phyloP scores from a whole-genome alignment of 2,329 filamentous ascomycete genomes.

The Neoascochyta sp. region DNA sequence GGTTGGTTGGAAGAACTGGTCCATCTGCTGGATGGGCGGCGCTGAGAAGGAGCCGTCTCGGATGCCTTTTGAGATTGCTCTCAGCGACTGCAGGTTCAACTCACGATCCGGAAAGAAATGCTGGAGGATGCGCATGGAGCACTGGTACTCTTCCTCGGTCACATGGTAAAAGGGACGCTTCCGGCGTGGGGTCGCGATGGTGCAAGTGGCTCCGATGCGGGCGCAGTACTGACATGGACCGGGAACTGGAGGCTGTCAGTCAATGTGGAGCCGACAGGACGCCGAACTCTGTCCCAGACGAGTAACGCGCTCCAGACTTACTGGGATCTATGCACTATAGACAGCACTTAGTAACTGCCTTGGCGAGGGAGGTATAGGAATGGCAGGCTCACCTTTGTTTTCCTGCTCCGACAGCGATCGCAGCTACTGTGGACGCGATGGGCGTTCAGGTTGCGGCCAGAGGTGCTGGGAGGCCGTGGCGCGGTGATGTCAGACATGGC shows the following conservation, averaged over 20 bases:
- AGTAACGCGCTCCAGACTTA: conserved; percentile 16
- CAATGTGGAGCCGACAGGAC: conserved; percentile 5
- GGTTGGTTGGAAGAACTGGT: conserved; percentile 20
- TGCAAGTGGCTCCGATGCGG: conserved; percentile 34
- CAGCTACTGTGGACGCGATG: conserved; percentile 39
- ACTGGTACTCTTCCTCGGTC: conserved; percentile 40
- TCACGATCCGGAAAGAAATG: conserved; percentile 38
- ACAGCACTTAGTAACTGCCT: too few species aligned
- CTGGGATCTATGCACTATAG: conserved; percentile 39
- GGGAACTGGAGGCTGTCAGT: conserved; percentile 31
- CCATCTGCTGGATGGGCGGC: conserved; percentile 21
- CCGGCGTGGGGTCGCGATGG: conserved; percentile 34
- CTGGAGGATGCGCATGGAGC: conserved; percentile 37
- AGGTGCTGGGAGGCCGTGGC: conserved; percentile 11
- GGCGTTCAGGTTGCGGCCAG: conserved; percentile 23
- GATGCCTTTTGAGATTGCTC: conserved; percentile 33
- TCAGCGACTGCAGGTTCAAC: conserved; percentile 32
- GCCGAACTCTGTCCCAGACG: too few species aligned
- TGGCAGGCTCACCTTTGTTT: conserved; percentile 39
- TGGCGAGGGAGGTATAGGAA: too few species aligned
- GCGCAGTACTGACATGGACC: conserved; percentile 40
- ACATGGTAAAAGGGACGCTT: conserved; percentile 41
- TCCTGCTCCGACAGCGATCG: conserved; percentile 37
- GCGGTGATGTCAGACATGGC: conserved; percentile 27
- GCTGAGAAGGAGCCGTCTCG: conserved; percentile 27